These are phyloP conservation scores for Chloromonas sp. DNA, from an alignment of 163 green algal species.

Conservation along the genomic window DNA sequence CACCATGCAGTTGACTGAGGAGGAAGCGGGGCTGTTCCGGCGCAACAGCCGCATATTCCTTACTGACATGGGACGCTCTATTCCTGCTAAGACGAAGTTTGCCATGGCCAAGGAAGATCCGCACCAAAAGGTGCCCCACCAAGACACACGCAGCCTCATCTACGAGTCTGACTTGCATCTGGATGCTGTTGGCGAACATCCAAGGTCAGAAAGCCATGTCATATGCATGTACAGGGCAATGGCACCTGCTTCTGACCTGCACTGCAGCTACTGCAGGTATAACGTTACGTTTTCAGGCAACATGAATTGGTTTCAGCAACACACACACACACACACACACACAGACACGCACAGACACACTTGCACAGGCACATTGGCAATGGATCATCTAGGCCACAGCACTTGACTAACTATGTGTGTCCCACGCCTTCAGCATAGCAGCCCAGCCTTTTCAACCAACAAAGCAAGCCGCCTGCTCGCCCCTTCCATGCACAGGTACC, in stretches of 20 bases:
- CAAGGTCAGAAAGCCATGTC: constrained; percentile 8
- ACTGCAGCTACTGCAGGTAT: too few species aligned
- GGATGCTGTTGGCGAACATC: constrained; percentile 37
- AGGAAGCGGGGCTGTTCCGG: constrained; percentile 23
- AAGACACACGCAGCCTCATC: constrained; percentile 21
- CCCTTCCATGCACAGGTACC: constrained; percentile 16
- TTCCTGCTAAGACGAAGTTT: constrained; percentile 30
- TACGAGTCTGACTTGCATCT: constrained; percentile 34
- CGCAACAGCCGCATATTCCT: constrained; percentile 32
- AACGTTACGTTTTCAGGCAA: too few species aligned
- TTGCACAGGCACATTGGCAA: background rate
- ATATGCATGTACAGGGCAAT: too few species aligned
- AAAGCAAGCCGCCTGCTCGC: background rate
- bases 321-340: background rate
- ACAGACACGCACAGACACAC: background rate
- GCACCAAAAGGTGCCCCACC: constrained; percentile 18
- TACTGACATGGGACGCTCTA: constrained; percentile 23
- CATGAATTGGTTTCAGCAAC: too few species aligned
- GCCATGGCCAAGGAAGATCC: constrained; percentile 9
- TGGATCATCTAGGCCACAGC: background rate
- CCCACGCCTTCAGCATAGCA: too few species aligned
- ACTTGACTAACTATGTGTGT: background rate
- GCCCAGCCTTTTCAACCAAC: too few species aligned
- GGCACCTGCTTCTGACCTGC: too few species aligned
- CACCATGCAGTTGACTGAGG: constrained; percentile 25